Base-by-base conservation (phyloP, 495 filamentous ascomycete species). In the Terfezia claveryi region DNA sequence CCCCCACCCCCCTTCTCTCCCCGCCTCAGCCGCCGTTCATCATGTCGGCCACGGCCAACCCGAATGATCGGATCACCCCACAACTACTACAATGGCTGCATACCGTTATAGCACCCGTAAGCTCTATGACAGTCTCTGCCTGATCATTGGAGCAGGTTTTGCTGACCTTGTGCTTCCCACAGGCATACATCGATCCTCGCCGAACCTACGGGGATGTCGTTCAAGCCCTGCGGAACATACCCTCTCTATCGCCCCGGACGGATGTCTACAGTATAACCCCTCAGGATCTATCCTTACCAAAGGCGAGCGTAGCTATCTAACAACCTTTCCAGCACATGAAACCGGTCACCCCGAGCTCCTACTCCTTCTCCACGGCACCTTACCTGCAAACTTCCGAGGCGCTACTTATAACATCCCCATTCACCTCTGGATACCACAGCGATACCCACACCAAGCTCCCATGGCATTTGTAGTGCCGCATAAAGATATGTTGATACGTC, bases 51-150 rank as follows among this genome's bases (percentile, higher is more conserved):
- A 46, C 17, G 4, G 41, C 41, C 4, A 14, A 14, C 41, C 12
- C 41, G 14, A 20, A 14, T 14, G 41, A 46, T 5, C 41, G 41
- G 41, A 46, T 67, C 41, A 69, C 46, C 56, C 63, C 57, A 64
- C 82, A 86, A 68, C 81, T 92, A 46, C 74, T 96, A 54, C 85
- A 84, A 67, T 98, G 91, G 91, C 80, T 98, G 2, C 92, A 94
- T 69, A 91, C 82, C 66, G 80, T 93, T 49, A 66, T 98, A 54
- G 82, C 76, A 38, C 85, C 81, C 68, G 88, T 91, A 71, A 64
- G 71, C 57, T 44, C 36, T 54, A 44, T n/a, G 12, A 54, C 36
- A 27, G 9, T 32, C 38, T 55, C 10, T 38, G 20, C 55, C n/a
- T 10, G 38, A 37, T 32, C 44, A 17, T 20, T 46, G 46, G 9